Evolutionary conservation across 2,329 filamentous ascomycete genomes (phyloP).

Genomic region (Myotisia sp.): DNA sequence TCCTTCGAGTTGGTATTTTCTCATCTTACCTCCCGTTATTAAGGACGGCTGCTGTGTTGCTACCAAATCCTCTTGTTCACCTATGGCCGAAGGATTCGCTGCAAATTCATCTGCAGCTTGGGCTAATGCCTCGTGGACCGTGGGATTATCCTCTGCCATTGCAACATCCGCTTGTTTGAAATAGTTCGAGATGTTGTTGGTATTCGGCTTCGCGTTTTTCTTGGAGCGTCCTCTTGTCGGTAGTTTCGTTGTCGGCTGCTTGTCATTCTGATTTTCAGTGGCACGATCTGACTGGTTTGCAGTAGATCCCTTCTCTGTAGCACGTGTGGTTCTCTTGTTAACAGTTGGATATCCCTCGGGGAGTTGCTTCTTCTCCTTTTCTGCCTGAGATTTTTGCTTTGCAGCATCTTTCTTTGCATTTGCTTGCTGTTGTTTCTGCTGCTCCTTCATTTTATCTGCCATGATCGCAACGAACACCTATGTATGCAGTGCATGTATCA

Average conservation of each 20-base stretch:
- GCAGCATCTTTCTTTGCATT: constrained; percentile 26
- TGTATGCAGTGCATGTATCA: background rate
- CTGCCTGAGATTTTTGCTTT: constrained; percentile 18
- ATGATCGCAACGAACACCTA: constrained; percentile 37
- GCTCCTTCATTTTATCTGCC: constrained; percentile 36
- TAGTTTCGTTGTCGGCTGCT: constrained; percentile 11
- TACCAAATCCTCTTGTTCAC: constrained; percentile 50
- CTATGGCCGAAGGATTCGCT: constrained; percentile 45
- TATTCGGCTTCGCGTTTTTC: constrained; percentile 15
- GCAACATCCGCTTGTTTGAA: constrained; percentile 47
- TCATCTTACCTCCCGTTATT: constrained; percentile 77
- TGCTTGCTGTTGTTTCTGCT: constrained; percentile 31
- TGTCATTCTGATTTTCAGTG: background rate
- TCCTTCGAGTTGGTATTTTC: constrained; percentile 85
- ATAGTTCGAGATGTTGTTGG: constrained; percentile 42
- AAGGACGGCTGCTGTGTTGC: constrained; percentile 77
- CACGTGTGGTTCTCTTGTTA: constrained; percentile 22
- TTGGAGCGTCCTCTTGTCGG: constrained; percentile 20
- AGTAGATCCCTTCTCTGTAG: constrained; percentile 15
- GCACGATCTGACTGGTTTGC: constrained; percentile 12
- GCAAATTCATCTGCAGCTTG: constrained; percentile 45
- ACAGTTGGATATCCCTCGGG: no score
- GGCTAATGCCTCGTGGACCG: constrained; percentile 43
- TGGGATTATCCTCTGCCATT: constrained; percentile 38
- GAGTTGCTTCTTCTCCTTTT: constrained; percentile 13